A percentile compares a stretch with the other conserved stretches of the same genome.
These are phyloP conservation scores for Amanita rubescens DNA, from an alignment of 768 basidiomycete genomes.

Conservation along the genomic window DNA sequence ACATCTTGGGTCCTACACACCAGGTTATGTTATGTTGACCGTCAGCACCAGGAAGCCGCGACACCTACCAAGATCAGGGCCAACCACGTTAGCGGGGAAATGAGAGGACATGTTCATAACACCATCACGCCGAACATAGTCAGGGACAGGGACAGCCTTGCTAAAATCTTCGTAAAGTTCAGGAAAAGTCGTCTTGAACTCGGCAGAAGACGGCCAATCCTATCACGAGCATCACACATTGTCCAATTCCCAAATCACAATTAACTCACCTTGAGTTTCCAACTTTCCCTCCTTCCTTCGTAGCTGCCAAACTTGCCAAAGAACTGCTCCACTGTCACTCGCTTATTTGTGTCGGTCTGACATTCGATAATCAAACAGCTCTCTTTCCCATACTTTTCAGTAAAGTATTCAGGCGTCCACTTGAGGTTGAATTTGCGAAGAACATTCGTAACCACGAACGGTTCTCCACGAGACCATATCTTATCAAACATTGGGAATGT, in stretches of 20 bases:
- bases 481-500: conserved; percentile 53
- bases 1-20: conserved; percentile 88
- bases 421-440: conserved; percentile 51
- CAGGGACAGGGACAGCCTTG: conserved; percentile 76
- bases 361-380: conserved; percentile 75
- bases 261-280: conserved; percentile 67
- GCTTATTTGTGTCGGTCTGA: conserved; percentile 58
- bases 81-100: conserved; percentile 72
- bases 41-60: conserved; percentile 12
- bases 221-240: conserved; percentile 20
- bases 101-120: conserved; percentile 84
- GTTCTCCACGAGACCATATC: conserved; percentile 69
- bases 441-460: conserved; percentile 70
- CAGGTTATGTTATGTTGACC: conserved; percentile 6
- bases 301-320: conserved; percentile 73
- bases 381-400: conserved; percentile 54
- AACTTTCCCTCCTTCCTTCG: conserved; percentile 41
- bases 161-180: conserved; percentile 83
- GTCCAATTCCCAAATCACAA: not conserved
- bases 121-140: conserved; percentile 88
- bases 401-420: conserved; percentile 85
- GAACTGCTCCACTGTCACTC: conserved; percentile 68
- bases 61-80: conserved; percentile 68
- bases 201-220: conserved; percentile 91
- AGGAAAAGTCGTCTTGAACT: conserved; percentile 80